A percentile compares a stretch with the other conserved stretches of the same genome.
These are phyloP conservation scores for Spathaspora passalidarum DNA, from an alignment of 805 yeast species.

Conservation along the genomic window DNA sequence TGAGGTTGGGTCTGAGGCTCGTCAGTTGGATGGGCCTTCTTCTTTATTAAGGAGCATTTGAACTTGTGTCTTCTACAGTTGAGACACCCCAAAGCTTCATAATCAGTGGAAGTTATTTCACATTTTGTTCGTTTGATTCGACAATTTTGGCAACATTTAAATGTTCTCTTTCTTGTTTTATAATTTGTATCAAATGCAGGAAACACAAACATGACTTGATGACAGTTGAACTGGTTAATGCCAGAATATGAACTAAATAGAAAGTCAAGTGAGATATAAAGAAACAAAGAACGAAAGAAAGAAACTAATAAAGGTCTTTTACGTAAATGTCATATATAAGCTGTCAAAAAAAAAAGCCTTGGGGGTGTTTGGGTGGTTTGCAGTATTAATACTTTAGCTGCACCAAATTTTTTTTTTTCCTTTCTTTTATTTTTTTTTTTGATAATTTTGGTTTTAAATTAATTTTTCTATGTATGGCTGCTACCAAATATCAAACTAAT, in stretches of 20 bases:
- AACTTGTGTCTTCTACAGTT: constrained; percentile 22
- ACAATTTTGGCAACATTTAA: constrained; percentile 31
- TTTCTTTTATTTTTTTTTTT: background rate
- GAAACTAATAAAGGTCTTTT: background rate
- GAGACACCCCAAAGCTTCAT: constrained; percentile 25
- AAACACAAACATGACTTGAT: constrained; percentile 31
- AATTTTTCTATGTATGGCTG: background rate
- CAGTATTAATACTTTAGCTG: background rate
- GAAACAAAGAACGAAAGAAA: too few relatives aligned
- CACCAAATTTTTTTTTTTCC: background rate
- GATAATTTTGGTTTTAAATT: background rate
- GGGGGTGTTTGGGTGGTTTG: background rate
- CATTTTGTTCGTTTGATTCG: constrained; percentile 27
- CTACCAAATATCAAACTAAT: too few relatives aligned
- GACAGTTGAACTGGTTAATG: background rate
- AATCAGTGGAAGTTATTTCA: constrained; percentile 21
- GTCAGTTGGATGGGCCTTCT: background rate
- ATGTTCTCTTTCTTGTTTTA: constrained; percentile 31
- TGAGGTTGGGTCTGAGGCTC: background rate
- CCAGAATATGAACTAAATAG: background rate
- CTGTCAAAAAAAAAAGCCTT: background rate
- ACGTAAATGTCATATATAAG: background rate
- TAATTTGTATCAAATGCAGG: constrained; percentile 35
- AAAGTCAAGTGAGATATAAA: background rate
- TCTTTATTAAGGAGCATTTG: constrained; percentile 17